Evolutionary conservation across 495 filamentous ascomycete genomes (phyloP), one percentile per base, ranked within the genome.

Genomic region (Tuber brumale): DNA sequence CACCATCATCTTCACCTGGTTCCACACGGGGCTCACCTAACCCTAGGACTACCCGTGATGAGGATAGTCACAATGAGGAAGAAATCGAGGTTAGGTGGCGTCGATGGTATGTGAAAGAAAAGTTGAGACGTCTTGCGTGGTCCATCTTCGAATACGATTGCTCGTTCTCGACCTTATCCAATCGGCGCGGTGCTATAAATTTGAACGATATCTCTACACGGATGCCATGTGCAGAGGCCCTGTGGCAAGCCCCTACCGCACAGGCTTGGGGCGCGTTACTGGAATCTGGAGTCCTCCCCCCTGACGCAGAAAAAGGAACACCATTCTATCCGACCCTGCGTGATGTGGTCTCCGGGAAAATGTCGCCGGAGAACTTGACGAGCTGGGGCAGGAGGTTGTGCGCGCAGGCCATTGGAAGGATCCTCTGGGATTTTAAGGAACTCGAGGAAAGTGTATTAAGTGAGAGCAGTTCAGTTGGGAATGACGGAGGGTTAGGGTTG

Each of bases 341-440:
- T 41, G 81, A 76, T 66, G 80, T 84, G 43, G 75, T 84, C 51
- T 71, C 83, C 8, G 81, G 75, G 42, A 83, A 78, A 41, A 69
- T 78, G n/a, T 48, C 75, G n/a, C 76, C 75, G 0, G 74, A 79
- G 57, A 76, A 39, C 19, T 73, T 84, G 8, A 81, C 82, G 7
- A 82, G 76, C 57, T 84, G 83, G 83, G 81, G 82, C 3, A 82
- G 82, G 42, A 74, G 82, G 18, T 61, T 84, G 41, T 84, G 83
- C 31, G 79, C 83, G 43, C 81, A 83, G 39, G 83, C 83, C 9
- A 81, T 84, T 72, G 83, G 83, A 14, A 74, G 83, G 48, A 77
- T 84, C 70, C 77, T 84, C 45, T 84, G 83, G 83, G 83, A 84
- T 76, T 82, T 84, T 45, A 84, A 83, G 69, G 83, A 84, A 51